phyloP scores from a whole-genome alignment of 352 stramenopile species.

The Hyaloperonospora arabidopsidis region DNA sequence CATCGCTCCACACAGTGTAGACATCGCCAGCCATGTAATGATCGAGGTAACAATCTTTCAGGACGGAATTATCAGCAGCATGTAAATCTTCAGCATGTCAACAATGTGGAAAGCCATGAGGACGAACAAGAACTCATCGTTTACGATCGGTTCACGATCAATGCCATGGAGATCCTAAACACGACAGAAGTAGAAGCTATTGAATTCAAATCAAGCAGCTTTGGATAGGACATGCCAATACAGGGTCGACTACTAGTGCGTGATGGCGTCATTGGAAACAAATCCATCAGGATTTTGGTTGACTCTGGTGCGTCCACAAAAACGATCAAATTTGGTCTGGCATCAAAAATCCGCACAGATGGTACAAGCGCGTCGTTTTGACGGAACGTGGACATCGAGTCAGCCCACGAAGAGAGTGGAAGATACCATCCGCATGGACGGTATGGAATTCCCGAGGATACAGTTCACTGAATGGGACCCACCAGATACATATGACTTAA shows the following conservation, averaged over 20 bases:
- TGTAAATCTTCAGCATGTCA: neutral
- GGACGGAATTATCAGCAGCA: neutral
- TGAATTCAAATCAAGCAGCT: neutral
- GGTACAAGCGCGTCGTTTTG: slow-evolving; percentile 4
- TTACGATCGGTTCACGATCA: neutral
- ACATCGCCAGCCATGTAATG: neutral
- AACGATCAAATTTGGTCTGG: neutral
- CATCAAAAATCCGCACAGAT: neutral
- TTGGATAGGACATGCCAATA: neutral
- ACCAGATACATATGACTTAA: slow-evolving; percentile 10
- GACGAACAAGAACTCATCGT: neutral
- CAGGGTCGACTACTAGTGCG: neutral
- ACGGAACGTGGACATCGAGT: slow-evolving; percentile 6
- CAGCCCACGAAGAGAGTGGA: slow-evolving; percentile 10
- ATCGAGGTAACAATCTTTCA: slow-evolving; percentile 3
- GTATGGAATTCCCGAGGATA: slow-evolving; percentile 7
- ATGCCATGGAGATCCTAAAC: neutral
- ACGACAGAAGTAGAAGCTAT: neutral
- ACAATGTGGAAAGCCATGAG: slow-evolving; percentile 1
- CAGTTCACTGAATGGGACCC: slow-evolving; percentile 13
- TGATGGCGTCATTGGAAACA: neutral
- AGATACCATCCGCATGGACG: slow-evolving; percentile 10
- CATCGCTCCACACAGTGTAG: slow-evolving; percentile 1
- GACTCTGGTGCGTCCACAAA: slow-evolving; percentile 2
- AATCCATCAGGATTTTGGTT: neutral